Base-by-base conservation (phyloP, 305 asterid species). In the Vinca major region DNA sequence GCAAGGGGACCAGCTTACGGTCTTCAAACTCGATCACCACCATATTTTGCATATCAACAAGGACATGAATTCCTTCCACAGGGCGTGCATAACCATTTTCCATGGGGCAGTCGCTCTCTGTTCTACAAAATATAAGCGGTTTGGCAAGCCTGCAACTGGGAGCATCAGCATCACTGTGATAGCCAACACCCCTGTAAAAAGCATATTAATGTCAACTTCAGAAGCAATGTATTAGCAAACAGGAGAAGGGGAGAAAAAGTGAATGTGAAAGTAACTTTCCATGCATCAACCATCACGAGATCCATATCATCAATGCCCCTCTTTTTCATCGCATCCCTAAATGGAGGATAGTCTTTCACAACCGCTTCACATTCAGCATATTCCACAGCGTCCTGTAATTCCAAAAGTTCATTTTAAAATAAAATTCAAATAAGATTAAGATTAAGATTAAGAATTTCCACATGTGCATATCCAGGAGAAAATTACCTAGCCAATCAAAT, bases 21-120 rank as follows among this genome's bases (percentile, higher is more conserved):
- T 93, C 99, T 76, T 91, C 97, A 78, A 91, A 93, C 76, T 93
- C 99, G 19, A 90, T 77, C 52, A 93, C 88, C 54, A 80, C 86
- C 99, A 93, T 93, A 73, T 87, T 88, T 76, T 93, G 97, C 91
- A 93, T 88, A 77, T 93, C 97, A 60, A 93, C 97, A 75, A 87
- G 87, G 53, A 90, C 96, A 66, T 87, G 85, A 78, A 93, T 89
- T 74, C 97, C 99, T 85, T 93, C 99, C 64, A 93, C 94, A 9
- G 99, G 97, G 37, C 99, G 86, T n/a, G 99, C 99, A 82, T 93
- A 93, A 63, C 99, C 99, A 78, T 93, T 93, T 79, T 93, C 99
- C 81, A 90, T 81, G 3, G 99, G 97, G 74, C 99, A 88, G 79
- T 89, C 95, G 63, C 99, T 87, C 85, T 93, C 97, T 21, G 97